A percentile compares a stretch with the other conserved stretches of the same genome.
phyloP scores from a whole-genome alignment of 805 yeast genomes.

The Candida ascalaphidarum region DNA sequence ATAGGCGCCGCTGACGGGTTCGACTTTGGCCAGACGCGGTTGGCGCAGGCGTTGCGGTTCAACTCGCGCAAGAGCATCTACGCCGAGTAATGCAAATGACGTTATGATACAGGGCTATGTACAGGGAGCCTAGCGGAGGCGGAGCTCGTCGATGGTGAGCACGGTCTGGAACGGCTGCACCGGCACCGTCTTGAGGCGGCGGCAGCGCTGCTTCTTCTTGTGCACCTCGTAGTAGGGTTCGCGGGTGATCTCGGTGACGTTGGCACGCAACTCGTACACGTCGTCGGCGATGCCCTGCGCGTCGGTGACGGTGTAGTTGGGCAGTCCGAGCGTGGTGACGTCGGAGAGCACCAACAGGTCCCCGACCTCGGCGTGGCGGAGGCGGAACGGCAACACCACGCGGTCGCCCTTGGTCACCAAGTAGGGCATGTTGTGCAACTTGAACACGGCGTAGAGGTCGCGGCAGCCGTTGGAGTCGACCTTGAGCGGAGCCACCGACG shows the following conservation, averaged over 20 bases:
- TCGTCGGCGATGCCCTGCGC: slow-evolving; percentile 34
- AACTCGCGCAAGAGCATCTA: slow-evolving; percentile 5
- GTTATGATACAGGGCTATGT: too few relatives aligned
- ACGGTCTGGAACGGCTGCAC: slow-evolving; percentile 74
- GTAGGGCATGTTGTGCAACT: slow-evolving; percentile 76
- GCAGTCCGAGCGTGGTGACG: slow-evolving; percentile 76
- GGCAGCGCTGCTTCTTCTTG: slow-evolving; percentile 64
- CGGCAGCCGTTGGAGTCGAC: slow-evolving; percentile 44
- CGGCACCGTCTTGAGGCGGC: slow-evolving; percentile 68
- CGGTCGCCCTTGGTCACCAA: slow-evolving; percentile 88
- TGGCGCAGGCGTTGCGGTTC: slow-evolving; percentile 43
- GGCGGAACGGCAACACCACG: slow-evolving; percentile 66
- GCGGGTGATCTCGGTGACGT: slow-evolving; percentile 80
- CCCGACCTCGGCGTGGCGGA: slow-evolving; percentile 76
- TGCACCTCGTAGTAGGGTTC: slow-evolving; percentile 54
- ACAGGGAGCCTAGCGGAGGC: slow-evolving; percentile 33
- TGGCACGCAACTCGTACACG: slow-evolving; percentile 60
- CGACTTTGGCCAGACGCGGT: slow-evolving; percentile 43
- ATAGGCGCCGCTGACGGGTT: slow-evolving; percentile 33
- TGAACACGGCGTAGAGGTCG: slow-evolving; percentile 72
- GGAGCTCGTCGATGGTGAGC: slow-evolving; percentile 65
- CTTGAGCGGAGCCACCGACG: slow-evolving; percentile 55
- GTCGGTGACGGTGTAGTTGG: slow-evolving; percentile 59
- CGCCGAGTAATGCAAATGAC: not conserved
- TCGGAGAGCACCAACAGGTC: slow-evolving; percentile 68